Evolutionary conservation across 768 basidiomycete genomes (phyloP).

Genomic region (Mycena leptocephala): DNA sequence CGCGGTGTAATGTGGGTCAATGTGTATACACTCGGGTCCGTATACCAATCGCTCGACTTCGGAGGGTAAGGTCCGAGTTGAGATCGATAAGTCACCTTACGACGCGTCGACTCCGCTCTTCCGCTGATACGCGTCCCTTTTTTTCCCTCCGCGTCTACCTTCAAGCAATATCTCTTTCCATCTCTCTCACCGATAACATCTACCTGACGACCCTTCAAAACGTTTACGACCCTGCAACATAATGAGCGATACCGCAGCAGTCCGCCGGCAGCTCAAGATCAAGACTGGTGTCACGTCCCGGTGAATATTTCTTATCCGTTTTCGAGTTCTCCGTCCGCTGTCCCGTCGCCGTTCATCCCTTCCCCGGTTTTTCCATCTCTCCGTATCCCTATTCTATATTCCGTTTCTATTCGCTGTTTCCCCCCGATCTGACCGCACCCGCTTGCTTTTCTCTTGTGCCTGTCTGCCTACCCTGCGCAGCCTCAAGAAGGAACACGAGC

Average conservation of each 20-base stretch:
- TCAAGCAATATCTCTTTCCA: not conserved
- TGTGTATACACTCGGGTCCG: not conserved
- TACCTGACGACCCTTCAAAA: not conserved
- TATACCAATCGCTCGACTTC: not conserved
- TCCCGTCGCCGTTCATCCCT: not conserved
- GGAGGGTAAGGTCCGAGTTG: no score
- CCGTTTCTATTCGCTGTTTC: not conserved
- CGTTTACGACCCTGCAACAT: not conserved
- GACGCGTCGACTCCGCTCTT: constrained; percentile 1
- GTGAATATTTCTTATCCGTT: constrained; percentile 55
- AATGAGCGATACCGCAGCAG: constrained; percentile 66
- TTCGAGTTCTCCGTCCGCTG: not conserved
- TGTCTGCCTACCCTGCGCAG: constrained; percentile 60
- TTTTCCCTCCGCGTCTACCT: not conserved
- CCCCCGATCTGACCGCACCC: constrained; percentile 27
- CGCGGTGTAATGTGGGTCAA: not conserved
- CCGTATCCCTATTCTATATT: not conserved
- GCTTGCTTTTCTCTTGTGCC: constrained; percentile 1
- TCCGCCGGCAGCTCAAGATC: constrained; percentile 83
- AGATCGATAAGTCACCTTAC: not conserved
- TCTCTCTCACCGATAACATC: constrained; percentile 25
- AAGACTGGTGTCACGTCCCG: constrained; percentile 78
- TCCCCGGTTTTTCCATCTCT: constrained; percentile 17
- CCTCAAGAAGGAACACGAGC: constrained; percentile 75
- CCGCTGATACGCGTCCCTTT: constrained; percentile 9